Evolutionary conservation across 441 rosid genomes (phyloP).

Genomic region (Gossypium davidsonii): DNA sequence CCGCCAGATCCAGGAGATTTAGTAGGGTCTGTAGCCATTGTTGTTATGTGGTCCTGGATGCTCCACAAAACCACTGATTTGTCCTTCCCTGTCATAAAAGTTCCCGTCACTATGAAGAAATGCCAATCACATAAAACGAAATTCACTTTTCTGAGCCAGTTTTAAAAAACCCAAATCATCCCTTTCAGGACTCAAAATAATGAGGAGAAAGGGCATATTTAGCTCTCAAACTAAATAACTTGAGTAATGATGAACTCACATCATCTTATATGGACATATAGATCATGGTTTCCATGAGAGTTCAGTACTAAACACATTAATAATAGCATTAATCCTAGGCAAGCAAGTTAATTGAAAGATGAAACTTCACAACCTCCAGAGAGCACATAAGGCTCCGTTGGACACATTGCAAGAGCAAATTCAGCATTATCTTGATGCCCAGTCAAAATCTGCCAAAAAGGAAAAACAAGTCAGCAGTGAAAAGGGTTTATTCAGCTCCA

Average conservation of each 20-base stretch:
- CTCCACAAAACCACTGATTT: constrained; percentile 95
- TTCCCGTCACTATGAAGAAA: constrained; percentile 16
- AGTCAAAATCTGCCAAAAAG: constrained; percentile 64
- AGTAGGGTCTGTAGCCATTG: constrained; percentile 51
- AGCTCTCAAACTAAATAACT: neutral
- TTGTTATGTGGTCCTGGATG: constrained; percentile 87
- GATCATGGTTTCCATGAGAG: neutral
- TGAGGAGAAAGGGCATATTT: neutral
- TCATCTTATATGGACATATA: neutral
- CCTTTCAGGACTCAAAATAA: neutral
- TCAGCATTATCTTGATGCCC: constrained; percentile 99
- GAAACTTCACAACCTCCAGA: constrained; percentile 76
- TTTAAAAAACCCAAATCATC: neutral
- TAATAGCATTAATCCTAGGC: neutral
- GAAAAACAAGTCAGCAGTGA: neutral
- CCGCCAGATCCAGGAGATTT: constrained; percentile 68
- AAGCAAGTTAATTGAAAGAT: neutral
- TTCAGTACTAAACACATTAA: neutral
- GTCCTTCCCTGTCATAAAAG: constrained; percentile 73
- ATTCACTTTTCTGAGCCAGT: neutral
- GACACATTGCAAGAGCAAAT: constrained; percentile 98
- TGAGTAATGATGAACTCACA: neutral
- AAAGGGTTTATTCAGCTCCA: neutral
- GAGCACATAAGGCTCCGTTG: constrained; percentile 89
- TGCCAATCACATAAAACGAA: neutral